Evolutionary conservation across 805 yeast genomes (phyloP), one percentile per base, ranked within the genome.

Genomic region (Suhomyces canberraensis): DNA sequence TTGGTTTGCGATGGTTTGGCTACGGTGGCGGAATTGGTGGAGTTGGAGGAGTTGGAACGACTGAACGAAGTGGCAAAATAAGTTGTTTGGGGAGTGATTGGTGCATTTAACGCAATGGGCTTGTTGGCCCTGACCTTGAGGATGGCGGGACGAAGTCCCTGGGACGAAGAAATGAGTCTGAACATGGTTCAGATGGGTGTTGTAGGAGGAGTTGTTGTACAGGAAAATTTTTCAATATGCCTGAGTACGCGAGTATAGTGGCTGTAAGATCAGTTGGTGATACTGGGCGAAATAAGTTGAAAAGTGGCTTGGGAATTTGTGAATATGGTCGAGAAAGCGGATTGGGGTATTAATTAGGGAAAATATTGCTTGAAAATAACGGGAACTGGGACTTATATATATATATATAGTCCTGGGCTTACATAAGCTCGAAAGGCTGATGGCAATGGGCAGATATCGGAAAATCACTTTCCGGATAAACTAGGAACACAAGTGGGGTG

Each of bases 91-190:
- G 31, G 19, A 11, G 37, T 25, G 21, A 28, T 31, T 5, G 20
- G 36, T 8, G 29, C n/a, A n/a, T 24, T 24, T 11, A 39, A 31
- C 4, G 47, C 33, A 16, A 29, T 36, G 17, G 31, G 33, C 18
- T 50, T 46, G 41, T 57, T 60, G 30, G 52, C 49, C 39, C 65
- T 56, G 22, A 66, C 67, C 40, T 66, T 65, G 33, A 66, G 50
- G 33, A 66, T 44, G 18, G 48, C 66, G 9, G 71, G 70, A 41
- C 66, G 57, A 33, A 67, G 45, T 29, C 61, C 53, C 37, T 54
- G 58, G 37, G 52, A 63, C n/a, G 61, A 35, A 13, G 66, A 49
- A 16, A 66, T 56, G 31, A 67, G 54, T 44, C 71, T 58, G 39
- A 66, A 66, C 72, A 66, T 66, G n/a, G n/a, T n/a, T n/a, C n/a